Percentiles rank a stretch among this genome's conserved stretches.
These are phyloP conservation scores for Coniella lustricola DNA, from an alignment of 2,329 filamentous ascomycete species.

Conservation along the genomic window DNA sequence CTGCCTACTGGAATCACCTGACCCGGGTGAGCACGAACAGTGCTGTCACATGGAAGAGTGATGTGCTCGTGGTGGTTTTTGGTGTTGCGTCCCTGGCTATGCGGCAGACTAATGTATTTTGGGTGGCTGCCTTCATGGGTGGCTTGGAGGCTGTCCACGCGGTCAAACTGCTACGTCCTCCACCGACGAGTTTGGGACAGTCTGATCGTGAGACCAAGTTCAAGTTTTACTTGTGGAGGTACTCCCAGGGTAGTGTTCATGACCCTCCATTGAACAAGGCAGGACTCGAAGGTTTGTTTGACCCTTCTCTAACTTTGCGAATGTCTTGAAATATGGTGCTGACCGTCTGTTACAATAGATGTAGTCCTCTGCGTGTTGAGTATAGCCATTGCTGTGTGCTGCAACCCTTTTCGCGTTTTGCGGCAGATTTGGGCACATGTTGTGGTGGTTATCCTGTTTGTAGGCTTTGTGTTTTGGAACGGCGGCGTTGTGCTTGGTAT, in stretches of 20 bases:
- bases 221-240: constrained; percentile 34
- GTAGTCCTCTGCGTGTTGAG: constrained; percentile 54
- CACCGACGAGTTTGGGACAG: constrained; percentile 20
- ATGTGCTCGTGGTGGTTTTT: constrained; percentile 40
- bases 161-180: constrained; percentile 37
- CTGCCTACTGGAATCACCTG: constrained; percentile 56
- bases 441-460: constrained; percentile 60
- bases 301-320: neutral
- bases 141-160: constrained; percentile 49
- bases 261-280: constrained; percentile 43
- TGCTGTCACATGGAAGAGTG: constrained; percentile 29
- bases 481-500: constrained; percentile 82
- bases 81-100: constrained; percentile 66
- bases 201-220: constrained; percentile 28
- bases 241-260: constrained; percentile 46
- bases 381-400: constrained; percentile 50
- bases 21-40: constrained; percentile 30
- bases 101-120: constrained; percentile 95
- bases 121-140: constrained; percentile 75
- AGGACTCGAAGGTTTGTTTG: constrained; percentile 42
- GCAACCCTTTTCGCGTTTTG: constrained; percentile 39
- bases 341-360: constrained; percentile 33
- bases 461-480: constrained; percentile 75
- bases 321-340: constrained; percentile 33
- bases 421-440: constrained; percentile 52